Percentiles rank a stretch among this genome's conserved stretches.
These are phyloP conservation scores for Penicillium cinerascens DNA, from an alignment of 495 filamentous ascomycete species.

Conservation along the genomic window DNA sequence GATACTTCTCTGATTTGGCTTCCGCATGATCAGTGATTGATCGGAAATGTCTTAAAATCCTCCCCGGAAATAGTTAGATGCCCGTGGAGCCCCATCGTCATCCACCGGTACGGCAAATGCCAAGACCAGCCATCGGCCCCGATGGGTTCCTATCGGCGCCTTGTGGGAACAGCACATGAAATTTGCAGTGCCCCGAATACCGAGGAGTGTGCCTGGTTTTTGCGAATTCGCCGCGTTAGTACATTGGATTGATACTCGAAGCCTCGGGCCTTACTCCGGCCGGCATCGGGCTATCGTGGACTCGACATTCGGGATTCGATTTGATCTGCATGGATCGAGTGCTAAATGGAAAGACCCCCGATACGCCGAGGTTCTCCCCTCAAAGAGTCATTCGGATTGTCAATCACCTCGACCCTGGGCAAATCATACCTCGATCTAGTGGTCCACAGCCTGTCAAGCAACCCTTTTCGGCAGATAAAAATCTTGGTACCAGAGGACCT, in stretches of 20 bases:
- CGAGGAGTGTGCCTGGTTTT: not conserved
- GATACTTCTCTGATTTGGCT: not conserved
- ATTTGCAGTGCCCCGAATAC: not conserved
- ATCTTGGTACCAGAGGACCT: not conserved
- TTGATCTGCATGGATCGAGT: conserved; percentile 1
- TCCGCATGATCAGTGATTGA: not conserved
- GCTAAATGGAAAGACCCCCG: not conserved
- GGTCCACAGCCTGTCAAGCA: not conserved
- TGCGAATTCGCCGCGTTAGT: not conserved
- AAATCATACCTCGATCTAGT: not conserved
- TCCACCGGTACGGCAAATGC: not conserved
- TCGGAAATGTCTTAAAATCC: not conserved
- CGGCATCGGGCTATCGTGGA: not conserved
- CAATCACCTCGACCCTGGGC: not conserved
- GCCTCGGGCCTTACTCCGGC: not conserved
- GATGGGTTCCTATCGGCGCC: not conserved
- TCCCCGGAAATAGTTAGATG: not conserved
- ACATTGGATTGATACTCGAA: not conserved
- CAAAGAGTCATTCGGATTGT: not conserved
- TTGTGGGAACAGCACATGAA: not conserved
- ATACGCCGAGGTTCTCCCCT: not conserved
- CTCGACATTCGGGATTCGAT: not conserved
- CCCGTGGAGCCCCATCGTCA: conserved; percentile 1
- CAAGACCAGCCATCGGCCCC: conserved; percentile 1
- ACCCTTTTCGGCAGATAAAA: not conserved